phyloP scores from a whole-genome alignment of 441 rosid species.

The Dalechampia spathulata region DNA sequence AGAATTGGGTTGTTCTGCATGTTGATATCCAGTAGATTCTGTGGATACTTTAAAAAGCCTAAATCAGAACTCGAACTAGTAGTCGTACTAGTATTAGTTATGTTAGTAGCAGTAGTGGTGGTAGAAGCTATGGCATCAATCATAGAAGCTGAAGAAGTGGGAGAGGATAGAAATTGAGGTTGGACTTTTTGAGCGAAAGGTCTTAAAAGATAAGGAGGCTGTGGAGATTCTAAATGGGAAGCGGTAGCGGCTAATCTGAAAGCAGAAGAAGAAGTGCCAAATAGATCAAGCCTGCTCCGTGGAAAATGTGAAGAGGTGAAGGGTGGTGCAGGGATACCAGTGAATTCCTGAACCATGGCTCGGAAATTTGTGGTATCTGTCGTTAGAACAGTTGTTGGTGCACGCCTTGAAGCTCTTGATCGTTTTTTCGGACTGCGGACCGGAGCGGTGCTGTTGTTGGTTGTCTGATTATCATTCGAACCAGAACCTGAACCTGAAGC shows the following conservation, averaged over 20 bases:
- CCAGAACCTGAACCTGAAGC: constrained; percentile 10
- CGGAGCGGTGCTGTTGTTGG: constrained; percentile 13
- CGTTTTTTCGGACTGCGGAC: constrained; percentile 64
- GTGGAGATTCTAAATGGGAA: constrained; percentile 24
- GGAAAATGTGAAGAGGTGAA: constrained; percentile 47
- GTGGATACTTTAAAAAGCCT: constrained; percentile 31
- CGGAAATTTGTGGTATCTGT: constrained; percentile 83
- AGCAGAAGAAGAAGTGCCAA: constrained; percentile 32
- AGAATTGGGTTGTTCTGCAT: constrained; percentile 49
- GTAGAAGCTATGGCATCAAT: constrained; percentile 26
- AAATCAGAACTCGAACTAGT: constrained; percentile 20
- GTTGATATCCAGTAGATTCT: constrained; percentile 33
- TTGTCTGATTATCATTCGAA: constrained; percentile 21
- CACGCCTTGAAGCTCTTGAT: constrained; percentile 77
- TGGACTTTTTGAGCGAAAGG: constrained; percentile 59
- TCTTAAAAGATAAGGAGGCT: constrained; percentile 44
- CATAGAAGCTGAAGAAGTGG: constrained; percentile 22
- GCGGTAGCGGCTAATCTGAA: constrained; percentile 15
- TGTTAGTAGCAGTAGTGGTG: constrained; percentile 7
- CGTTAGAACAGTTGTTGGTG: constrained; percentile 76
- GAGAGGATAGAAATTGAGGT: constrained; percentile 22
- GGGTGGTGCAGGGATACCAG: constrained; percentile 74
- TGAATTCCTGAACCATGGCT: constrained; percentile 91
- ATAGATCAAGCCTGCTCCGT: constrained; percentile 52
- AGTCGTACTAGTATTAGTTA: constrained; percentile 5